A percentile compares a stretch with the other conserved stretches of the same genome.
These are phyloP conservation scores for Leptographium lundbergii DNA, from an alignment of 2,329 filamentous ascomycete species.

Conservation along the genomic window DNA sequence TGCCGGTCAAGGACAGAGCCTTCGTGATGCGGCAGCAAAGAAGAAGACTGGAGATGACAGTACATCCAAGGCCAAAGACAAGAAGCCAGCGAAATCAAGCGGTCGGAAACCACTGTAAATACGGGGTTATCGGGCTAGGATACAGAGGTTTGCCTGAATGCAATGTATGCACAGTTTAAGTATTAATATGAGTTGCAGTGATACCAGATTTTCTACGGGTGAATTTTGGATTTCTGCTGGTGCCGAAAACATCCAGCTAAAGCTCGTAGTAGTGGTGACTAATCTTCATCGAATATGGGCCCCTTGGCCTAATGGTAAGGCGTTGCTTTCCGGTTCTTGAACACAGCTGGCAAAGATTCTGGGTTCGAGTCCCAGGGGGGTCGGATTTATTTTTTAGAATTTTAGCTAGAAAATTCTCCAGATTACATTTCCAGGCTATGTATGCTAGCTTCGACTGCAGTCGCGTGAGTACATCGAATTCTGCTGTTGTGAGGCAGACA, in stretches of 20 bases:
- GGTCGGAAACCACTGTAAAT: constrained; percentile 27
- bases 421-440: too few species aligned
- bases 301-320: constrained; percentile 5
- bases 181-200: neutral
- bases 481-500: too few species aligned
- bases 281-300: neutral
- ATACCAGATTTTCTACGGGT: too few species aligned
- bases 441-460: neutral
- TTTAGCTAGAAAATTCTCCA: neutral
- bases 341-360: constrained; percentile 4
- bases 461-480: too few species aligned
- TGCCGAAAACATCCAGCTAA: neutral
- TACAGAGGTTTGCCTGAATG: neutral
- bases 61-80: constrained; percentile 32
- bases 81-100: constrained; percentile 32
- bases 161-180: neutral
- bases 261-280: neutral
- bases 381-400: neutral
- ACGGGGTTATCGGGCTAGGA: neutral
- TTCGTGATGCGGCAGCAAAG: constrained; percentile 48
- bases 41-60: constrained; percentile 42
- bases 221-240: neutral
- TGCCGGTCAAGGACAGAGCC: constrained; percentile 70
- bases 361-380: constrained; percentile 5
- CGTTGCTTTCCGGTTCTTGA: constrained; percentile 3